Percentiles rank a stretch among this genome's conserved stretches.
phyloP scores from a whole-genome alignment of 2,329 filamentous ascomycete species.

The Graphilbum fragrans region DNA sequence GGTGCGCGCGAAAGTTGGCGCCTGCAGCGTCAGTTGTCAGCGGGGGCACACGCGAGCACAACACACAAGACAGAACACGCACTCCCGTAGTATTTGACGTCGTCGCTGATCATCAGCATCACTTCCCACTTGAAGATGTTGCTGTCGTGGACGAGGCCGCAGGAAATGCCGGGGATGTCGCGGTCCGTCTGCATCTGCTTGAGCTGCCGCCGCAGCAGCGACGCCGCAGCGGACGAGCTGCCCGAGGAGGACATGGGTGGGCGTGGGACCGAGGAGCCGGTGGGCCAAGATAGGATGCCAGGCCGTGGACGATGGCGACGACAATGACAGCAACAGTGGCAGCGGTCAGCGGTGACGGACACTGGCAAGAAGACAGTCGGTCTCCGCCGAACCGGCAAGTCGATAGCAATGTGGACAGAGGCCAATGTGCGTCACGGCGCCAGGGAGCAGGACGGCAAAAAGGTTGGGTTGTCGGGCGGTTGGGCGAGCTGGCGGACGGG shows the following conservation, averaged over 20 bases:
- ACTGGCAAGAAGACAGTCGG: no score
- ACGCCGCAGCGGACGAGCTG: conserved; percentile 26
- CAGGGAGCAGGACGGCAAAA: no score
- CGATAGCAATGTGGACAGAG: no score
- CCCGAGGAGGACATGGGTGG: conserved; percentile 4
- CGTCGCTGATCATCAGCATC: conserved; percentile 95
- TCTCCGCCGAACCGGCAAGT: no score
- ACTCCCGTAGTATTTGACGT: conserved; percentile 91
- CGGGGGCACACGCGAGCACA: background rate
- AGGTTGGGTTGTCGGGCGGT: no score
- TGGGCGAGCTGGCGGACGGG: no score
- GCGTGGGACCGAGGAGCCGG: background rate
- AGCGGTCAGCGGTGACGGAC: no score
- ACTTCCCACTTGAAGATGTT: conserved; percentile 98
- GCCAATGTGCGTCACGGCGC: no score
- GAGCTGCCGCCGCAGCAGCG: conserved; percentile 72
- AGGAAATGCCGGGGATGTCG: conserved; percentile 89
- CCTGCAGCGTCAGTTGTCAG: conserved; percentile 35
- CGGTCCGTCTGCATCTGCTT: conserved; percentile 90
- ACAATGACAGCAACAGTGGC: no score
- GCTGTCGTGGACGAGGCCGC: conserved; percentile 69
- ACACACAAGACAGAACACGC: conserved; percentile 17
- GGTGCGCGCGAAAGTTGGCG: conserved; percentile 78
- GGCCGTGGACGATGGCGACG: background rate
- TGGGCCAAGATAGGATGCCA: background rate